Evolutionary conservation across 495 filamentous ascomycete species (phyloP).

Genomic region (Penicillium herquei): DNA sequence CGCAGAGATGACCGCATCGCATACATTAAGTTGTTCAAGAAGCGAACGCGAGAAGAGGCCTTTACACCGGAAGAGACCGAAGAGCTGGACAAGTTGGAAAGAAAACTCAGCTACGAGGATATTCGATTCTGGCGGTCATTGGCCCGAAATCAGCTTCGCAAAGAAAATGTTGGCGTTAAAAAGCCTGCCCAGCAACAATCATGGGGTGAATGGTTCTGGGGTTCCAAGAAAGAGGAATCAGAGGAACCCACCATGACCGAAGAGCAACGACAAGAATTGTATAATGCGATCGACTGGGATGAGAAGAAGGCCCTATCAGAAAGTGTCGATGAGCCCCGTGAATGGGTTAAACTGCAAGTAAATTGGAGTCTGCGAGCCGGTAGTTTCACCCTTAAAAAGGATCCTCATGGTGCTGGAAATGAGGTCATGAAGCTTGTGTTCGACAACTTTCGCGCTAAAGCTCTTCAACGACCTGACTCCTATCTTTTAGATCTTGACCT

Average conservation of each 20-base stretch:
- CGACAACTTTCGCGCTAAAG: conserved; percentile 86
- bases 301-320: conserved; percentile 89
- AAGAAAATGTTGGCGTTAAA: conserved; percentile 84
- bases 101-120: conserved; percentile 91
- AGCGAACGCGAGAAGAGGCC: conserved; percentile 75
- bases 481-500: conserved; percentile 85
- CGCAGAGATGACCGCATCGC: conserved; percentile 83
- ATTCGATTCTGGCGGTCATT: conserved; percentile 94
- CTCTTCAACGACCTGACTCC: conserved; percentile 84
- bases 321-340: conserved; percentile 81
- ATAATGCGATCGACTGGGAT: conserved; percentile 96
- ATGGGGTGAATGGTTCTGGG: conserved; percentile 89
- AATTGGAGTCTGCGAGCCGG: conserved; percentile 87
- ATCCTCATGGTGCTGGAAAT: conserved; percentile 72
- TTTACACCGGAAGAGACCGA: conserved; percentile 65
- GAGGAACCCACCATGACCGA: conserved; percentile 85
- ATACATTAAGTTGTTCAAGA: conserved; percentile 95
- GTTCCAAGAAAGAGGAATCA: conserved; percentile 66
- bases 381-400: conserved; percentile 87
- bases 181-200: conserved; percentile 64
- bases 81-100: conserved; percentile 73
- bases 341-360: conserved; percentile 87
- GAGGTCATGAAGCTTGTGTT: conserved; percentile 90
- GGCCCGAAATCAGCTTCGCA: conserved; percentile 89
- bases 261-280: conserved; percentile 92